A percentile compares a stretch with the other conserved stretches of the same genome.
Conservation (phyloP, 805 yeast species). For the Barnettozyma salicaria region DNA sequence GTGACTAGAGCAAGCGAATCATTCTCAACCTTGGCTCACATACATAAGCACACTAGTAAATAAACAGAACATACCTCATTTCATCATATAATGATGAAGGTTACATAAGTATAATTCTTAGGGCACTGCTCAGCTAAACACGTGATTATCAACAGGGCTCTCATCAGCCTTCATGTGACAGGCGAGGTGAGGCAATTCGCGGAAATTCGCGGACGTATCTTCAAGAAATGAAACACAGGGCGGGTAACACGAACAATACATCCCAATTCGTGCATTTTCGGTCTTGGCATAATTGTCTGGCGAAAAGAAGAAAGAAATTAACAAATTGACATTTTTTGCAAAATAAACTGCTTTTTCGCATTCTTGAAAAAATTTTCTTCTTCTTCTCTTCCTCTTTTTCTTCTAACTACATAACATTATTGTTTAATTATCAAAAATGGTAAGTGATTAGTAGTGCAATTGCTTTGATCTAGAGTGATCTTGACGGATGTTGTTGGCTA, state of each 20-base stretch:
- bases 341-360: too few relatives aligned
- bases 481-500: too few relatives aligned
- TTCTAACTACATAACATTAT: background rate
- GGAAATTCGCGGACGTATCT: background rate
- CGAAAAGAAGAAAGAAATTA: too few relatives aligned
- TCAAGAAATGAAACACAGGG: too few relatives aligned
- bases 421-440: slow-evolving; percentile 7
- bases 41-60: too few relatives aligned
- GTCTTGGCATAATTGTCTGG: too few relatives aligned
- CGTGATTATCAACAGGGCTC: slow-evolving; percentile 2
- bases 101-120: background rate
- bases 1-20: too few relatives aligned
- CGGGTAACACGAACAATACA: too few relatives aligned
- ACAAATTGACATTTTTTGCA: background rate
- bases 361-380: slow-evolving; percentile 10
- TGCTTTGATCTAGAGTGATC: too few relatives aligned
- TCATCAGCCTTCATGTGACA: slow-evolving; percentile 1
- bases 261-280: too few relatives aligned
- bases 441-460: slow-evolving; percentile 1
- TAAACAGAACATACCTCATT: too few relatives aligned
- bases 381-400: slow-evolving; percentile 2
- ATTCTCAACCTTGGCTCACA: background rate
- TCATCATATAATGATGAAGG: too few relatives aligned
- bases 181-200: background rate
- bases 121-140: background rate